Percentiles rank a stretch among this genome's conserved stretches.
phyloP scores from a whole-genome alignment of 2,329 filamentous ascomycete species.

The Ophiocordyceps camponoti-floridani region DNA sequence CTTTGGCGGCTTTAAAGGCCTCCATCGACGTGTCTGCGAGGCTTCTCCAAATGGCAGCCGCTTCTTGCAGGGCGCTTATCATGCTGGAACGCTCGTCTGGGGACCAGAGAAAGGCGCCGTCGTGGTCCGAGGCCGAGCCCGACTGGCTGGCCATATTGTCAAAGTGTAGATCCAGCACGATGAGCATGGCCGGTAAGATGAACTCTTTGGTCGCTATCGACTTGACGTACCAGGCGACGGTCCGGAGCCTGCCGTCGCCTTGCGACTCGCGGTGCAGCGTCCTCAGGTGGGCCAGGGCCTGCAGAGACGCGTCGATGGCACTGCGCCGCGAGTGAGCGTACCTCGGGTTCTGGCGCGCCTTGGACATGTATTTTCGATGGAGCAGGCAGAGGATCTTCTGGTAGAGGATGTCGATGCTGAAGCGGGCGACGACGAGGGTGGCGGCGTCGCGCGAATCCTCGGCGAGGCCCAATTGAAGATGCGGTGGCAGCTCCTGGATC shows the following conservation, averaged over 20 bases:
- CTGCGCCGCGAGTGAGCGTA: slow-evolving; percentile 72
- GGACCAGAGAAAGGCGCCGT: slow-evolving; percentile 36
- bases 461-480: slow-evolving; percentile 58
- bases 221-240: slow-evolving; percentile 62
- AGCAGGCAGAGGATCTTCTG: slow-evolving; percentile 79
- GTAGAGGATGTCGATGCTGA: slow-evolving; percentile 69
- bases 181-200: slow-evolving; percentile 66
- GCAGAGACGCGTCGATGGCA: slow-evolving; percentile 74
- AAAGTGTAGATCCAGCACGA: slow-evolving; percentile 68
- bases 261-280: slow-evolving; percentile 61
- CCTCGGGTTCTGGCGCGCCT: slow-evolving; percentile 58
- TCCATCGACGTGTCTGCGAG: slow-evolving; percentile 68
- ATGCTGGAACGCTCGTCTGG: slow-evolving; percentile 51
- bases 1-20: slow-evolving; percentile 67
- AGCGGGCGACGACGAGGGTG: slow-evolving; percentile 70
- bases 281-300: slow-evolving; percentile 59
- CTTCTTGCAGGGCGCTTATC: slow-evolving; percentile 54
- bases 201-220: slow-evolving; percentile 74
- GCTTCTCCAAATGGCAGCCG: slow-evolving; percentile 63
- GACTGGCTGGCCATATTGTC: slow-evolving; percentile 31
- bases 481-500: slow-evolving; percentile 54
- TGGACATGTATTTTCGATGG: slow-evolving; percentile 72
- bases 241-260: slow-evolving; percentile 50
- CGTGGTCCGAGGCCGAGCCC: slow-evolving; percentile 19
- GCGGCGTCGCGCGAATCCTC: slow-evolving; percentile 66